Evolutionary conservation across 495 filamentous ascomycete genomes (phyloP).

Genomic region (Sabuloglossum arenarium): DNA sequence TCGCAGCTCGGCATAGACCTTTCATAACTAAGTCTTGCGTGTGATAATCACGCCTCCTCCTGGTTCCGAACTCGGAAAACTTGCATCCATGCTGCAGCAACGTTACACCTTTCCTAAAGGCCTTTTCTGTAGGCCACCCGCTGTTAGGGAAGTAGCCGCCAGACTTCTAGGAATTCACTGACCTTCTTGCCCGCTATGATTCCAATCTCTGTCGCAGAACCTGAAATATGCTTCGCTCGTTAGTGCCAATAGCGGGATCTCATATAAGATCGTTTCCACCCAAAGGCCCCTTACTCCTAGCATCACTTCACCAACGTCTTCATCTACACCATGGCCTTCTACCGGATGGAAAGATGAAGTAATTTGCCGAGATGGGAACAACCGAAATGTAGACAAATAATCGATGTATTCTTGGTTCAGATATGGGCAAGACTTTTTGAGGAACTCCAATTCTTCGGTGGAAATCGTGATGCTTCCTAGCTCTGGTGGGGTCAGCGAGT

Average conservation of each 20-base stretch:
- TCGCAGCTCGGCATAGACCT: conserved; percentile 53
- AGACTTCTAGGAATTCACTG: neutral
- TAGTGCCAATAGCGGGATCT: conserved; percentile 81
- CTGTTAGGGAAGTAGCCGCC: neutral
- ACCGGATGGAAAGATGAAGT: conserved; percentile 44
- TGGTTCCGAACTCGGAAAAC: conserved; percentile 84
- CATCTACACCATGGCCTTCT: conserved; percentile 41
- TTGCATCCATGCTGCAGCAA: conserved; percentile 66
- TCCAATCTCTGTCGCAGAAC: conserved; percentile 83
- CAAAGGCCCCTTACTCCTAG: conserved; percentile 62
- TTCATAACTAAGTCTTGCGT: conserved; percentile 85
- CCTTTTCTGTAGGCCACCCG: conserved; percentile 30
- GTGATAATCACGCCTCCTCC: conserved; percentile 75
- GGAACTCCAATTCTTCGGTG: conserved; percentile 54
- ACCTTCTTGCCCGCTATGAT: conserved; percentile 51
- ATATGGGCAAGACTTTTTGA: conserved; percentile 65
- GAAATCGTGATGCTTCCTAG: conserved; percentile 60
- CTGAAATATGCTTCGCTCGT: conserved; percentile 94
- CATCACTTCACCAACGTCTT: conserved; percentile 50
- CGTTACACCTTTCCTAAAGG: conserved; percentile 50
- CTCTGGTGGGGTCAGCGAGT: conserved; percentile 24
- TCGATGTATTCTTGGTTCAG: conserved; percentile 54
- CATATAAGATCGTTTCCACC: conserved; percentile 93
- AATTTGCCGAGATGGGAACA: conserved; percentile 64
- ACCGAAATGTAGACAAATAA: conserved; percentile 60